A percentile compares a stretch with the other conserved stretches of the same genome.
Conservation (phyloP, 441 rosid species). For the Erodium moschatum region DNA sequence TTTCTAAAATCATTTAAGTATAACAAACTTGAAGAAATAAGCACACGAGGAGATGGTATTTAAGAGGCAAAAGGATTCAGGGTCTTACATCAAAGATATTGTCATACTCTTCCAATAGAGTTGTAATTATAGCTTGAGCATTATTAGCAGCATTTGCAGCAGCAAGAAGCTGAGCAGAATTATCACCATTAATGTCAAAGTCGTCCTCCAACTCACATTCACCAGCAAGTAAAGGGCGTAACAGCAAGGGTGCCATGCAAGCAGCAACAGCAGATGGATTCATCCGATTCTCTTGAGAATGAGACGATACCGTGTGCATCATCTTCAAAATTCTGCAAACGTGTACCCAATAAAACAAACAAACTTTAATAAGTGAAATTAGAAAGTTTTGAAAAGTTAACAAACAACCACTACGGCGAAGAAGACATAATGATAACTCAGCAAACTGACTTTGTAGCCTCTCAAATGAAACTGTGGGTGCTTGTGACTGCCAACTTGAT, state of each 20-base stretch:
- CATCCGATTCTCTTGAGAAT: slow-evolving; percentile 91
- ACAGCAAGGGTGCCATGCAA: slow-evolving; percentile 97
- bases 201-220: slow-evolving; percentile 95
- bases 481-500: no score
- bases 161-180: slow-evolving; percentile 97
- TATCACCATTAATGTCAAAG: slow-evolving; percentile 72
- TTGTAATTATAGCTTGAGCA: slow-evolving; percentile 85
- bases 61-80: slow-evolving; percentile 10
- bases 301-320: slow-evolving; percentile 76
- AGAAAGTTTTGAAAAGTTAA: slow-evolving; percentile 9
- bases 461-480: no score
- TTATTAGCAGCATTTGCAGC: slow-evolving; percentile 98
- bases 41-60: neutral
- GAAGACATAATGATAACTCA: no score
- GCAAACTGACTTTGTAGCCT: no score
- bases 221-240: slow-evolving; percentile 90
- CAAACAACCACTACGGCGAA: no score
- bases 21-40: slow-evolving; percentile 7
- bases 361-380: slow-evolving; percentile 15
- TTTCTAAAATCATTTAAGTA: slow-evolving; percentile 12
- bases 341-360: slow-evolving; percentile 17
- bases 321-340: slow-evolving; percentile 72
- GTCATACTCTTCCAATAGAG: slow-evolving; percentile 83
- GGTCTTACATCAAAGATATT: slow-evolving; percentile 79
- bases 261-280: slow-evolving; percentile 96